Conservation (phyloP, 208 protist genomes). For the Leptomonas seymouri region DNA sequence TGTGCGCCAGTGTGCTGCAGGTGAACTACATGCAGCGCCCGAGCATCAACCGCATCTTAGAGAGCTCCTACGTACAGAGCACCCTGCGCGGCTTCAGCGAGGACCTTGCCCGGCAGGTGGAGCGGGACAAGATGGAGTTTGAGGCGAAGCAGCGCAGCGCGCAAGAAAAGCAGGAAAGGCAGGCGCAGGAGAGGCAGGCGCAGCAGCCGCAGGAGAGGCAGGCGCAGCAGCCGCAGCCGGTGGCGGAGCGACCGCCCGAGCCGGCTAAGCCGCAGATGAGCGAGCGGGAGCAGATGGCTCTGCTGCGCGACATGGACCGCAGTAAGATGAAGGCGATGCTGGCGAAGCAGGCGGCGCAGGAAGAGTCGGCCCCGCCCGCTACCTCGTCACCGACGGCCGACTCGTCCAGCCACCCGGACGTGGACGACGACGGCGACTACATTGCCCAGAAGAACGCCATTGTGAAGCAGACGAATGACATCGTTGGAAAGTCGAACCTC, state of each 20-base stretch:
- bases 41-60: conserved; percentile 90
- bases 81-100: conserved; percentile 79
- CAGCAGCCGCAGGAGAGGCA: conserved; percentile 7
- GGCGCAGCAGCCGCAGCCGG: not conserved
- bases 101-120: conserved; percentile 83
- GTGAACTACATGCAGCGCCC: conserved; percentile 81
- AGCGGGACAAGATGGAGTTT: conserved; percentile 82
- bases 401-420: conserved; percentile 49
- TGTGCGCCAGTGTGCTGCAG: conserved; percentile 85
- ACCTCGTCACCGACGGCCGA: conserved; percentile 20
- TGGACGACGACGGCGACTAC: conserved; percentile 87
- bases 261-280: conserved; percentile 57
- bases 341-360: conserved; percentile 62
- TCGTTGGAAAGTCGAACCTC: conserved; percentile 76
- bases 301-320: conserved; percentile 88
- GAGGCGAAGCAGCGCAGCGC: conserved; percentile 51
- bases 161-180: conserved; percentile 17
- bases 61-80: conserved; percentile 85
- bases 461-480: conserved; percentile 70
- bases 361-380: conserved; percentile 13
- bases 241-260: conserved; percentile 15
- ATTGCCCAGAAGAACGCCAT: conserved; percentile 87
- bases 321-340: conserved; percentile 86
- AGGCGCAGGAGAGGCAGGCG: no score
- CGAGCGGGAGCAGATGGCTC: conserved; percentile 88